phyloP scores from a whole-genome alignment of 176 grass and related monocot genomes.

The Oryza brachyantha region DNA sequence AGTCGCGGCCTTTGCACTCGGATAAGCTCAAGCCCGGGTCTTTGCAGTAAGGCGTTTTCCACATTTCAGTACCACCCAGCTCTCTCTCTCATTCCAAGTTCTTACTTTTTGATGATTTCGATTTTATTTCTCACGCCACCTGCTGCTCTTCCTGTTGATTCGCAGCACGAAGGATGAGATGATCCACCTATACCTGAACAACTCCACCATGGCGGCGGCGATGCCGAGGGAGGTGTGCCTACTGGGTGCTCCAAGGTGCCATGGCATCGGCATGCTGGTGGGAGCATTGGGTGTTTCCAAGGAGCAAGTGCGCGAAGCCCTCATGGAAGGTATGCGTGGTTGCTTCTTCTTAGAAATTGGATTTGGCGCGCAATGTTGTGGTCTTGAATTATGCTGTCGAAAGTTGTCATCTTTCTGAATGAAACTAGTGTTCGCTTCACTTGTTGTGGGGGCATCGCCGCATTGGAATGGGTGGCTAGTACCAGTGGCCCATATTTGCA shows the following conservation, averaged over 20 bases:
- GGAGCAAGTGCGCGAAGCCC: conserved; percentile 58
- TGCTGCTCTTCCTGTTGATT: neutral
- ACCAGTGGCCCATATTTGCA: neutral
- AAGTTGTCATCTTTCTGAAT: neutral
- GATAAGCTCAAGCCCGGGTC: conserved; percentile 67
- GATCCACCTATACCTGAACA: conserved; percentile 58
- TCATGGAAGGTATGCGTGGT: conserved; percentile 57
- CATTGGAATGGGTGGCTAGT: neutral
- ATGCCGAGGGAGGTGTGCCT: conserved; percentile 36
- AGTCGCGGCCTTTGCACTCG: conserved; percentile 51
- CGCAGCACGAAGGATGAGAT: conserved; percentile 68
- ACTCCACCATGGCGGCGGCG: neutral
- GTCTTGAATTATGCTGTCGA: neutral
- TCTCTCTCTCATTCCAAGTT: neutral
- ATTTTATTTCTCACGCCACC: neutral
- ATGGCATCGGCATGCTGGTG: conserved; percentile 58
- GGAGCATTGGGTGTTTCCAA: conserved; percentile 54
- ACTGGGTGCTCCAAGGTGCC: conserved; percentile 52
- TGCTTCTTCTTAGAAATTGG: neutral
- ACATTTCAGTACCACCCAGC: neutral
- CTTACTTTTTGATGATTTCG: neutral
- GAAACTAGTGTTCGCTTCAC: neutral
- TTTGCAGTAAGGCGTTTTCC: conserved; percentile 48
- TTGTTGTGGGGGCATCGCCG: conserved; percentile 22
- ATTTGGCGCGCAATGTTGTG: neutral